Conservation (phyloP, 2,329 filamentous ascomycete genomes). For the Beauveria australis region DNA sequence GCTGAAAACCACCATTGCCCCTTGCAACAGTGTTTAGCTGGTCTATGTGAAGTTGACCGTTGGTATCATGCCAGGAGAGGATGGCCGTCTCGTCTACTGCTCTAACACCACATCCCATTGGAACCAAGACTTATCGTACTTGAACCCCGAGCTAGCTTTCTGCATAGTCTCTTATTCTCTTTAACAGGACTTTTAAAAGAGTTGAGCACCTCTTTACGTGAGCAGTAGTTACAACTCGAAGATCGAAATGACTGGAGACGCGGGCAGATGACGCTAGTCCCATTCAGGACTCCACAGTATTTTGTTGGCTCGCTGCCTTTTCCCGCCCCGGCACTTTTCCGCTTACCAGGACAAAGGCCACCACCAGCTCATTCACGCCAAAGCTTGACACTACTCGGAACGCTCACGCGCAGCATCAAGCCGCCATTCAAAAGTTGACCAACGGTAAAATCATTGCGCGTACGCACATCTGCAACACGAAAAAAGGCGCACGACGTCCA, state of each 20-base stretch:
- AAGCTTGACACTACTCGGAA: not conserved
- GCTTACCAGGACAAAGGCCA: slow-evolving; percentile 6
- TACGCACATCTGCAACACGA: not conserved
- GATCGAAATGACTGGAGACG: no score
- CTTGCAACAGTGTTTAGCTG: no score
- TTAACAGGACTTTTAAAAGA: no score
- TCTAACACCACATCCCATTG: no score
- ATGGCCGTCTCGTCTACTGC: no score
- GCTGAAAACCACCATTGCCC: not conserved
- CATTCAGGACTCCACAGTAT: not conserved
- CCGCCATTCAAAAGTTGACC: not conserved
- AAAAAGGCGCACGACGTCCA: not conserved
- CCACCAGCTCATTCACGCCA: slow-evolving; percentile 5
- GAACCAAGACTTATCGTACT: no score
- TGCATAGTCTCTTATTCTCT: no score
- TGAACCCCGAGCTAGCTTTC: no score
- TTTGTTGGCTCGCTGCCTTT: slow-evolving; percentile 10
- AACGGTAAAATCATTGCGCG: not conserved
- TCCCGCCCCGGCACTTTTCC: slow-evolving; percentile 7
- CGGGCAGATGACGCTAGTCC: slow-evolving; percentile 5
- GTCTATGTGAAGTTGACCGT: no score
- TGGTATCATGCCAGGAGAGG: no score
- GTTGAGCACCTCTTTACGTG: no score
- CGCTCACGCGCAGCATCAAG: not conserved
- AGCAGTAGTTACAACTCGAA: not conserved